A percentile compares a stretch with the other conserved stretches of the same genome.
phyloP scores from a whole-genome alignment of 2,329 filamentous ascomycete genomes.

The Colletotrichum spaethianum region DNA sequence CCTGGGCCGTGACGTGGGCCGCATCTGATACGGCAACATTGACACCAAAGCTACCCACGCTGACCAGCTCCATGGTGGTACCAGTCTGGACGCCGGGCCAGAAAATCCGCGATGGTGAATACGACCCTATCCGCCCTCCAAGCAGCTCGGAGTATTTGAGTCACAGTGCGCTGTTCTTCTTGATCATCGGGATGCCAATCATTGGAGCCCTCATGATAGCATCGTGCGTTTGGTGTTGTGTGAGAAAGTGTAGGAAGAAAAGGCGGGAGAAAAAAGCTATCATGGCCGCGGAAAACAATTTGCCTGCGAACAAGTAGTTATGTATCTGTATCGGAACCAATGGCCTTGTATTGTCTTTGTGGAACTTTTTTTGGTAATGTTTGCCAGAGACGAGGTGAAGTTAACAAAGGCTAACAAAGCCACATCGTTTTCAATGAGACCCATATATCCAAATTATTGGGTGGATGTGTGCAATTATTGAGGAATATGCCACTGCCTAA shows the following conservation, averaged over 20 bases:
- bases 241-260: constrained; percentile 23
- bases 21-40: constrained; percentile 26
- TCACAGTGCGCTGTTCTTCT: background rate
- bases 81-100: constrained; percentile 30
- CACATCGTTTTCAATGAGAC: too few relatives aligned
- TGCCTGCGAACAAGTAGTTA: too few relatives aligned
- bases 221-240: constrained; percentile 34
- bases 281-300: background rate
- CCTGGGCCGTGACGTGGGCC: constrained; percentile 27
- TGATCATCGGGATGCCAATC: constrained; percentile 31
- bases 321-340: too few relatives aligned
- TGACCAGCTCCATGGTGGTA: constrained; percentile 25
- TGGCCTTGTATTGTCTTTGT: too few relatives aligned
- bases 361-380: too few relatives aligned
- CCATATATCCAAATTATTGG: too few relatives aligned
- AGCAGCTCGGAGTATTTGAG: background rate
- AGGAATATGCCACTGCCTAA: too few relatives aligned
- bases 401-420: too few relatives aligned
- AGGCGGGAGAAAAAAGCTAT: constrained; percentile 14
- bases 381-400: too few relatives aligned
- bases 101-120: constrained; percentile 15
- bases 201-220: constrained; percentile 6
- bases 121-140: background rate
- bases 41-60: constrained; percentile 27
- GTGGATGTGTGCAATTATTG: too few relatives aligned